Evolutionary conservation across 2,329 filamentous ascomycete genomes (phyloP).

Genomic region (Aspergillus alliaceus): DNA sequence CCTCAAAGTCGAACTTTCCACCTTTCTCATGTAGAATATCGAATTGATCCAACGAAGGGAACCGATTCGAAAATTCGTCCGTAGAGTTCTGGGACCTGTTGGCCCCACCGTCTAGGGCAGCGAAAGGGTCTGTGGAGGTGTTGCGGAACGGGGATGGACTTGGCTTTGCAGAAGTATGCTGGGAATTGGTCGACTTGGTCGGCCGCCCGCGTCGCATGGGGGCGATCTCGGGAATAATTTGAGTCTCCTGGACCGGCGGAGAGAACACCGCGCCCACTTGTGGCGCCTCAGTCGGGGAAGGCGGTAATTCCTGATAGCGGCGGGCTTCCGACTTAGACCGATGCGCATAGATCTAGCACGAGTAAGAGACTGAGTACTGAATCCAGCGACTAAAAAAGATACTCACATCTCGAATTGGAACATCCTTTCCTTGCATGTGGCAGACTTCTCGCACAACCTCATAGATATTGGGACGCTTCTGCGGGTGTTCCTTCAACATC

Average conservation of each 20-base stretch:
- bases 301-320: constrained; percentile 60
- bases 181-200: constrained; percentile 48
- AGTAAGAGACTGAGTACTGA: neutral
- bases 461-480: constrained; percentile 85
- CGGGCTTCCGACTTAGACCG: constrained; percentile 65
- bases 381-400: neutral
- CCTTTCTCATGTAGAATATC: constrained; percentile 83
- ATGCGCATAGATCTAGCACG: constrained; percentile 66
- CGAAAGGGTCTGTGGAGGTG: constrained; percentile 79
- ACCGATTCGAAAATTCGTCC: constrained; percentile 82
- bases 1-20: constrained; percentile 79
- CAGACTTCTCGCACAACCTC: constrained; percentile 86
- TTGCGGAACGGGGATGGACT: constrained; percentile 70
- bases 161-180: constrained; percentile 53
- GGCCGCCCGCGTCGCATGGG: constrained; percentile 91
- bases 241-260: constrained; percentile 68
- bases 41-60: constrained; percentile 92
- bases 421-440: constrained; percentile 80
- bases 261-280: constrained; percentile 79
- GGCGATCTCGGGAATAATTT: constrained; percentile 80
- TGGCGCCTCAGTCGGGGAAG: constrained; percentile 56
- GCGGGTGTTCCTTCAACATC: constrained; percentile 85
- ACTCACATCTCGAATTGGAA: constrained; percentile 87
- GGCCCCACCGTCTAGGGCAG: constrained; percentile 72
- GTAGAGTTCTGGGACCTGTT: constrained; percentile 49